Evolutionary conservation across 2,329 filamentous ascomycete species (phyloP), one percentile per base, ranked within the genome.

Genomic region (Paracoccidioides lutzii): DNA sequence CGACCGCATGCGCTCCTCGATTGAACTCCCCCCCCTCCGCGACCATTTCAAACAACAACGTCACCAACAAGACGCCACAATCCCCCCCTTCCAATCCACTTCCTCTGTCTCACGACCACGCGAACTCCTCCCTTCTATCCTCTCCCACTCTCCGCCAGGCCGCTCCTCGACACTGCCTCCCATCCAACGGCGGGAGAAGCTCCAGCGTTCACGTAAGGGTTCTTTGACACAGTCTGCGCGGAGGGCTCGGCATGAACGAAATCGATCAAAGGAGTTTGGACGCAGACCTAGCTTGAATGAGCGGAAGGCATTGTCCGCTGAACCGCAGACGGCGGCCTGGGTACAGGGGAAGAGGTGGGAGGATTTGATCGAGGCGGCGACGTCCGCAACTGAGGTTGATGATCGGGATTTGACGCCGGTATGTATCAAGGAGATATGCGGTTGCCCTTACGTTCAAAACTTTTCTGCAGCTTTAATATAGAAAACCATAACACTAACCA

Each of bases 351-450:
- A 93, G 74, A 81, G 91, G 65, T 97, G 91, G 93, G 89, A 95
- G 71, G 91, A 97, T 70, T 78, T 97, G 58, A 94, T 97, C 61
- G 90, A 96, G 71, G 91, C 91, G 53, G 91, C 88, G 55, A 90
- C 91, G 37, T 95, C 89, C 59, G 90, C 90, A 33, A 94, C 89
- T 3, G 90, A 95, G 73, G 91, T 85, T 64, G 80, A 93, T 66
- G 89, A 90, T 61, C 75, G 80, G 67, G 90, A 95, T 71, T 81
- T 91, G 68, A 94, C 88, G 68, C 88, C 88, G 66, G 88, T 94
- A 80, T n/a, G n/a, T n/a, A n/a, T n/a, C n/a, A 78, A 84, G 78
- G 63, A 58, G 56, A 57, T 51, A 55, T 63, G 15, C 2, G 22
- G 7, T 38, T 50, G n/a, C 40, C 15, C 32, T 40, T 42, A 45